These are phyloP conservation scores for Bruguiera parviflora DNA, from an alignment of 345 rosid species.

Conservation along the genomic window DNA sequence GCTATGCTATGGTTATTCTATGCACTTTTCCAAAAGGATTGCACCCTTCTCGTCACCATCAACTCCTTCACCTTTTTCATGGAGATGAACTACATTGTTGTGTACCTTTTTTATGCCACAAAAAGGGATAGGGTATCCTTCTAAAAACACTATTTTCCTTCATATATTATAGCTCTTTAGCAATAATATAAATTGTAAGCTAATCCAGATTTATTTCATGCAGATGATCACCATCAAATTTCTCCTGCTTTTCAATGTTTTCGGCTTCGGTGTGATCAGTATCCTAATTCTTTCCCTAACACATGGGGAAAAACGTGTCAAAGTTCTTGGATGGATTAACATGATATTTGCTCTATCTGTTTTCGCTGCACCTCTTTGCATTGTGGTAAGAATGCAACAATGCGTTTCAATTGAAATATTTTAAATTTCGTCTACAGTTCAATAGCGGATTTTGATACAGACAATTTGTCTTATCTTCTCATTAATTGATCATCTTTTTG, in stretches of 20 bases:
- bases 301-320: conserved; percentile 38
- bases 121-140: conserved; percentile 16
- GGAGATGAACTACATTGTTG: conserved; percentile 18
- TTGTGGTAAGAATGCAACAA: conserved; percentile 45
- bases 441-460: too few species aligned
- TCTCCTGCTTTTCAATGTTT: conserved; percentile 41
- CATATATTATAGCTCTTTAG: neutral
- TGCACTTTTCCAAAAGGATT: conserved; percentile 16
- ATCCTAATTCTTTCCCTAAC: conserved; percentile 39
- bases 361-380: conserved; percentile 83
- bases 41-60: conserved; percentile 27
- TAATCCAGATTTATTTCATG: neutral
- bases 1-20: conserved; percentile 32
- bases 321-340: conserved; percentile 77
- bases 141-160: neutral
- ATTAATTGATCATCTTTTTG: neutral
- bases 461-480: too few species aligned
- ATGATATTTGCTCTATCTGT: conserved; percentile 66
- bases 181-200: neutral
- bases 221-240: conserved; percentile 57
- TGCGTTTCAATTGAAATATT: neutral
- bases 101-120: conserved; percentile 21
- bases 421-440: too few species aligned
- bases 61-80: conserved; percentile 22
- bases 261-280: conserved; percentile 58